These are phyloP conservation scores for Triglochin maritima DNA, from an alignment of 106 monocot genomes.

Conservation along the genomic window DNA sequence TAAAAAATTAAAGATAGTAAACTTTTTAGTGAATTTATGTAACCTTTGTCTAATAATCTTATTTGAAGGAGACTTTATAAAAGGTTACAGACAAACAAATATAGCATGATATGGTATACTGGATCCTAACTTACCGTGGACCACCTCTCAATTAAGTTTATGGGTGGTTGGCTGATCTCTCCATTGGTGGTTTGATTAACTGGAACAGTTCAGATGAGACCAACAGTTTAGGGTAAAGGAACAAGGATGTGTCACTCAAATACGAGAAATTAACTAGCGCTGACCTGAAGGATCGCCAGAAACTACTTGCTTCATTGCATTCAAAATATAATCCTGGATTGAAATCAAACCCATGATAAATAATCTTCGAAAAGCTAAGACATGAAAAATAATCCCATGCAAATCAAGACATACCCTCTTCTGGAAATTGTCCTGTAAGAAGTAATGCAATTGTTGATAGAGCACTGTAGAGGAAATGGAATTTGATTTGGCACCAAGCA, in stretches of 20 bases:
- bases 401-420: slow-evolving; percentile 37
- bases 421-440: slow-evolving; percentile 34
- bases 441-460: slow-evolving; percentile 25
- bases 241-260: no score
- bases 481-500: slow-evolving; percentile 12
- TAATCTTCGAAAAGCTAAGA: no score
- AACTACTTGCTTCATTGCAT: slow-evolving; percentile 35
- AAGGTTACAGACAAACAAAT: no score
- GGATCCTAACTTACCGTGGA: no score
- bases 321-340: slow-evolving; percentile 39
- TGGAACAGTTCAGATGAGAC: not conserved
- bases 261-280: not conserved
- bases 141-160: slow-evolving; percentile 23
- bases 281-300: slow-evolving; percentile 14
- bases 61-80: no score
- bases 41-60: no score
- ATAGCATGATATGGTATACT: no score
- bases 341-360: not conserved
- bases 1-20: no score
- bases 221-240: no score
- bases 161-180: slow-evolving; percentile 5
- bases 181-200: slow-evolving; percentile 18
- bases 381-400: not conserved
- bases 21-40: no score
- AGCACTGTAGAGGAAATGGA: slow-evolving; percentile 2